Evolutionary conservation across 768 basidiomycete genomes (phyloP).

Genomic region (Tulasnella sp.): DNA sequence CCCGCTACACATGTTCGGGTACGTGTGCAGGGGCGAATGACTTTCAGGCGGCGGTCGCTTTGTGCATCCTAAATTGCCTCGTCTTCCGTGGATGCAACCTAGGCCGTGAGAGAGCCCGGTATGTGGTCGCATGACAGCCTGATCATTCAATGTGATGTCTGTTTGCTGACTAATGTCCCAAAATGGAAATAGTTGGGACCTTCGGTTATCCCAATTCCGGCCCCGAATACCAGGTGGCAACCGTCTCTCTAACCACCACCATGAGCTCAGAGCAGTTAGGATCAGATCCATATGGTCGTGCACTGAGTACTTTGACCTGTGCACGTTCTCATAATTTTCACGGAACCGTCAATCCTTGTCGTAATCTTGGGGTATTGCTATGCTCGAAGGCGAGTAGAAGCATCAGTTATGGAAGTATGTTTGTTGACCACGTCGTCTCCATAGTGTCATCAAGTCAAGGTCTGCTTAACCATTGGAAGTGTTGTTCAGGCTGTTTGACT

Average conservation of each 20-base stretch:
- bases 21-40: too few species aligned
- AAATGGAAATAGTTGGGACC: too few species aligned
- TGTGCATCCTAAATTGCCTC: too few species aligned
- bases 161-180: too few species aligned
- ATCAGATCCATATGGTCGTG: neutral
- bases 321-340: neutral
- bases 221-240: too few species aligned
- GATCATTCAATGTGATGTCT: too few species aligned
- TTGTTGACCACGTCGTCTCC: neutral
- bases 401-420: neutral
- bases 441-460: slow-evolving; percentile 19
- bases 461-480: neutral
- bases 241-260: neutral
- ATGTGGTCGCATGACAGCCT: too few species aligned
- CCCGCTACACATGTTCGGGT: too few species aligned
- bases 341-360: neutral
- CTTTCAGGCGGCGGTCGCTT: too few species aligned
- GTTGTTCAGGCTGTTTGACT: neutral
- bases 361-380: neutral
- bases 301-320: neutral
- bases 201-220: too few species aligned
- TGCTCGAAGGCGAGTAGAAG: neutral
- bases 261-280: neutral
- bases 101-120: too few species aligned
- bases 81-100: too few species aligned